These are phyloP conservation scores for Shiraia bambusicola DNA, from an alignment of 2,329 filamentous ascomycete species.

Conservation along the genomic window DNA sequence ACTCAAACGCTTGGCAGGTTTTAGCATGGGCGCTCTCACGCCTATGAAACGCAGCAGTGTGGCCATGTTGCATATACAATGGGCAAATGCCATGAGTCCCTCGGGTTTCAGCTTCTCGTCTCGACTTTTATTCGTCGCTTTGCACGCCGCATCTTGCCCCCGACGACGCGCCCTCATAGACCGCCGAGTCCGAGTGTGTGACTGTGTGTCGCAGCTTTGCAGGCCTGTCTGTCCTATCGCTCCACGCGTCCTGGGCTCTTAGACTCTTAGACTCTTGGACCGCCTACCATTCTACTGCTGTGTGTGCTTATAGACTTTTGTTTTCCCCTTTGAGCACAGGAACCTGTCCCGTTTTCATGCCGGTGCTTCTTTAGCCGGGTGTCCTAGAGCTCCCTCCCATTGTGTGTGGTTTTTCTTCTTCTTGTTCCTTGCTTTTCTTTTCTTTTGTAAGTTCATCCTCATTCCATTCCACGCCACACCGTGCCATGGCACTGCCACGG, in stretches of 20 bases:
- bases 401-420: constrained; percentile 36
- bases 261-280: too few species aligned
- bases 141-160: constrained; percentile 28
- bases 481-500: constrained; percentile 8
- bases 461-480: not conserved
- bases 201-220: constrained; percentile 37
- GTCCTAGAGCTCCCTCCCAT: constrained; percentile 24
- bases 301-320: constrained; percentile 43
- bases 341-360: constrained; percentile 40
- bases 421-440: constrained; percentile 34
- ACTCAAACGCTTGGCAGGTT: constrained; percentile 24
- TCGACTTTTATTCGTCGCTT: constrained; percentile 32
- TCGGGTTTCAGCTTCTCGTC: constrained; percentile 31
- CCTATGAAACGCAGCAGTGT: constrained; percentile 30
- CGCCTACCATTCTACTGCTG: constrained; percentile 14
- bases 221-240: constrained; percentile 24
- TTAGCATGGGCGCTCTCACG: constrained; percentile 27
- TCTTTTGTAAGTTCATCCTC: constrained; percentile 36
- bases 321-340: constrained; percentile 35
- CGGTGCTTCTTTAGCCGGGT: constrained; percentile 44
- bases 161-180: constrained; percentile 33
- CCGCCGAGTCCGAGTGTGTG: constrained; percentile 30
- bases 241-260: constrained; percentile 34
- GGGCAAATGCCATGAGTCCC: constrained; percentile 23
- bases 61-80: constrained; percentile 22